Conservation (phyloP, 371 early-diverging fungal genomes). For the Mucor mucedo region DNA sequence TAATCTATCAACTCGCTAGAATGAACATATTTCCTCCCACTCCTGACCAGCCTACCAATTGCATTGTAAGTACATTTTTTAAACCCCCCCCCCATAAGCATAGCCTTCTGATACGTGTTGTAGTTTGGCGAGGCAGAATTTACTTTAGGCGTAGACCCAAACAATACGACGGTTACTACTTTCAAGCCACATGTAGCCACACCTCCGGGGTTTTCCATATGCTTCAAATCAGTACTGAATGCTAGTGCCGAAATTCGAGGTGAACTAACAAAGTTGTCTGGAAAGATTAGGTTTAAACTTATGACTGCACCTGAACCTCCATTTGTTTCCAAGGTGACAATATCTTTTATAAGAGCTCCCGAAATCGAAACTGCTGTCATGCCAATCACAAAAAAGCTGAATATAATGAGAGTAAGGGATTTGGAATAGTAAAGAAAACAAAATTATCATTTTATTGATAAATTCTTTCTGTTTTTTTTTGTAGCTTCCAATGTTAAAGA, state of each 20-base stretch:
- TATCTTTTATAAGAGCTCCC: slow-evolving; percentile 39
- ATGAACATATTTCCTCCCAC: slow-evolving; percentile 8
- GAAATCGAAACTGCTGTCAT: slow-evolving; percentile 42
- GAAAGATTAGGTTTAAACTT: slow-evolving; percentile 41
- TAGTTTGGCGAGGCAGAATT: slow-evolving; percentile 44
- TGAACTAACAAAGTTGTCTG: slow-evolving; percentile 30
- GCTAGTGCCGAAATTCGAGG: slow-evolving; percentile 41
- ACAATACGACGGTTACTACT: slow-evolving; percentile 8
- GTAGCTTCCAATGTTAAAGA: slow-evolving; percentile 38
- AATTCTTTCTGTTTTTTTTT: neutral
- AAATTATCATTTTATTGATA: neutral
- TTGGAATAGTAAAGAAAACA: too few relatives aligned
- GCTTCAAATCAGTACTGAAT: slow-evolving; percentile 43
- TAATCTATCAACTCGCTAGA: neutral
- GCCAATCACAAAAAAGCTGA: slow-evolving; percentile 40
- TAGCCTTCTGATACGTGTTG: neutral
- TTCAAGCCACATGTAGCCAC: slow-evolving; percentile 11
- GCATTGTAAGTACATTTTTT: neutral
- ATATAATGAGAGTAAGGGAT: slow-evolving; percentile 37
- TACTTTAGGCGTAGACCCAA: slow-evolving; percentile 28
- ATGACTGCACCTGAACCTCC: slow-evolving; percentile 38
- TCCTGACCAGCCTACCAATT: slow-evolving; percentile 3
- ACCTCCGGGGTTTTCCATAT: slow-evolving; percentile 38
- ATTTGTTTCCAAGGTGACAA: slow-evolving; percentile 39
- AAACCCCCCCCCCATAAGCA: too few relatives aligned